These are phyloP conservation scores for Tylopilus balloui DNA, from an alignment of 768 basidiomycete species.

Conservation along the genomic window DNA sequence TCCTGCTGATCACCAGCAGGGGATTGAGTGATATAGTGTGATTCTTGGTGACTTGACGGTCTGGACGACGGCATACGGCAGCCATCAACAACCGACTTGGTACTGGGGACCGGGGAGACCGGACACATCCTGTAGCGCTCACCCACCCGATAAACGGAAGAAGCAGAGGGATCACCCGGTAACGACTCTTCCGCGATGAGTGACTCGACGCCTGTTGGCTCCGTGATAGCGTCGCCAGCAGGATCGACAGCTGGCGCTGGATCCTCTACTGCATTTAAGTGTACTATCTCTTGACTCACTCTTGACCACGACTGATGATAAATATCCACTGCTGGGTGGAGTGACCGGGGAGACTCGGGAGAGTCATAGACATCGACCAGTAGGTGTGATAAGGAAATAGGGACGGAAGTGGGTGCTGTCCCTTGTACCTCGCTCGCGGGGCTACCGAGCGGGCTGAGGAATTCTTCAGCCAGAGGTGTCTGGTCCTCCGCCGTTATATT, in stretches of 20 bases:
- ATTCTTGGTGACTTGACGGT: conserved; percentile 2
- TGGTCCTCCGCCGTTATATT: conserved; percentile 1
- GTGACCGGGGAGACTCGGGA: conserved; percentile 8
- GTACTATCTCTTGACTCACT: conserved; percentile 36
- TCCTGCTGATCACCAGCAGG: conserved; percentile 1
- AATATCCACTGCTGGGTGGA: conserved; percentile 14
- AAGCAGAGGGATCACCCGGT: conserved; percentile 24
- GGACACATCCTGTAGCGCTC: background rate
- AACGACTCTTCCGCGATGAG: conserved; percentile 30
- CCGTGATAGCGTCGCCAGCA: background rate
- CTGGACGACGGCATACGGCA: conserved; percentile 20
- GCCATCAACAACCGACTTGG: conserved; percentile 31
- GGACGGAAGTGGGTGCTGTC: background rate
- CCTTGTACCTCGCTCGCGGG: conserved; percentile 7
- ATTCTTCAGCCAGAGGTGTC: conserved; percentile 14
- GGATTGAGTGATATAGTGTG: background rate
- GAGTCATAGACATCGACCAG: conserved; percentile 8
- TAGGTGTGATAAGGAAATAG: conserved; percentile 3
- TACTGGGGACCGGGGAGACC: conserved; percentile 3
- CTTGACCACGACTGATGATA: conserved; percentile 33
- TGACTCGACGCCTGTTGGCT: conserved; percentile 20
- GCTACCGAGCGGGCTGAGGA: conserved; percentile 23
- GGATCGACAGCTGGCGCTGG: background rate
- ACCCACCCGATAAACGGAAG: conserved; percentile 3
- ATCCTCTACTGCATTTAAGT: conserved; percentile 22